Evolutionary conservation across 2,329 filamentous ascomycete genomes (phyloP).

Genomic region (Coniochaeta sp.): DNA sequence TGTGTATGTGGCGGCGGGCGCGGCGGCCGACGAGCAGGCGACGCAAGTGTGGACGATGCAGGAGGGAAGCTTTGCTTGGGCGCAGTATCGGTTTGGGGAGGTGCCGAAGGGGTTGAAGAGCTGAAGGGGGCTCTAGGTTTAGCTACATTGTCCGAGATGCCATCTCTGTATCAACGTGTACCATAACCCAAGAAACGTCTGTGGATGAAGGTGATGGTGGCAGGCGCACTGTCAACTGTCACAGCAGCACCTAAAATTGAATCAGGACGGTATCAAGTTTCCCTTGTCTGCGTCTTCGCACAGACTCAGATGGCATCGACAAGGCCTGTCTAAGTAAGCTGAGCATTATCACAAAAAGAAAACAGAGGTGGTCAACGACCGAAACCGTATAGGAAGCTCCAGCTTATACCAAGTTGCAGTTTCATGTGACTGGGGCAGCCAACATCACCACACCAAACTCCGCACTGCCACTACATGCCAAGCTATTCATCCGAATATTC

Average conservation of each 20-base stretch:
- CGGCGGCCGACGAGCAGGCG: constrained; percentile 32
- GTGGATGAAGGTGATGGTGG: not conserved
- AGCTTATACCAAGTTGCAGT: not conserved
- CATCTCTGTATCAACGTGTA: not conserved
- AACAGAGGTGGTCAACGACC: not conserved
- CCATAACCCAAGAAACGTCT: not conserved
- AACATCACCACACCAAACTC: not conserved
- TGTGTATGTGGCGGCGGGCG: constrained; percentile 36
- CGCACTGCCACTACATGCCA: not conserved
- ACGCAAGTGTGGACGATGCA: constrained; percentile 37
- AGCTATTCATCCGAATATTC: not conserved
- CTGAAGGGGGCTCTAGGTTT: too few relatives aligned
- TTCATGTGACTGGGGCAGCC: not conserved
- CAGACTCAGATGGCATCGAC: not conserved
- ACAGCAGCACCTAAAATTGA: not conserved
- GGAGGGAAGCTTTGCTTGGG: constrained; percentile 36
- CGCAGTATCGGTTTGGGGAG: constrained; percentile 37
- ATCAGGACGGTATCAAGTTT: not conserved
- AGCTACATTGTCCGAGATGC: not conserved
- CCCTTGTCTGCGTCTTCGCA: not conserved
- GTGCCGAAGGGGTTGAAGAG: constrained; percentile 13
- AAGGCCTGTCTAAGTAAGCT: not conserved
- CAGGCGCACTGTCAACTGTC: not conserved
- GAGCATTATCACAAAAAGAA: not conserved
- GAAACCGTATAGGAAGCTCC: not conserved